Conservation (phyloP, 306 rosid species). For the Rosa persica region DNA sequence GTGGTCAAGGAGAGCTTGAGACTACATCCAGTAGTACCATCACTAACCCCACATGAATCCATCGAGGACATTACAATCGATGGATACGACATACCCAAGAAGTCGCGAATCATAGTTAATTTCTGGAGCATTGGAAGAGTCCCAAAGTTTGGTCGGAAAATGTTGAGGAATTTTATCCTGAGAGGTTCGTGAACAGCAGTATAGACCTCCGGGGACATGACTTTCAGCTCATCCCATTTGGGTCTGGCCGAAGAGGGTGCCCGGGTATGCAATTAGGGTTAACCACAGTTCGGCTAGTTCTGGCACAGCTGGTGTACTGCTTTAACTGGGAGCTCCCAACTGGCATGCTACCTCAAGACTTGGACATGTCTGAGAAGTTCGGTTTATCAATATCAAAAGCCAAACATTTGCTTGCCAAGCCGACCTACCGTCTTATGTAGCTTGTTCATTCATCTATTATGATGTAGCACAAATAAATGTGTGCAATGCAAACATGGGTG, state of each 20-base stretch:
- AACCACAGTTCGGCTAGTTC: not conserved
- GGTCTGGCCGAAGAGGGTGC: conserved; percentile 21
- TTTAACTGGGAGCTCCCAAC: conserved; percentile 46
- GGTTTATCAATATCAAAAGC: conserved; percentile 12
- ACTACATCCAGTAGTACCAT: no score
- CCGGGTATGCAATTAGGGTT: conserved; percentile 18
- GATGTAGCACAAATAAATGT: not conserved
- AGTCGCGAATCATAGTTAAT: no score
- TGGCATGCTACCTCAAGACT: conserved; percentile 2
- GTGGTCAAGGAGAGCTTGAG: no score
- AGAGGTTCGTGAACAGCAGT: not conserved
- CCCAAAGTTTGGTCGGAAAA: not conserved
- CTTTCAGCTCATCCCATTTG: conserved; percentile 44
- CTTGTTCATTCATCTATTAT: not conserved
- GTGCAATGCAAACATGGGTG: not conserved
- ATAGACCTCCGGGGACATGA: conserved; percentile 1
- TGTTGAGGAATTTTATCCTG: not conserved
- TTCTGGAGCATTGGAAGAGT: not conserved
- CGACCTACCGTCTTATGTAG: conserved; percentile 11
- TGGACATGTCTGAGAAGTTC: conserved; percentile 39
- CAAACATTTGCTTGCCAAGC: conserved; percentile 17
- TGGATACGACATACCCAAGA: no score
- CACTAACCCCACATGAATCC: no score
- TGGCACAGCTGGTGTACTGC: conserved; percentile 35
- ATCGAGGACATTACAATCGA: no score